Conservation (phyloP, 305 asterid genomes). For the Solanum hybrid region DNA sequence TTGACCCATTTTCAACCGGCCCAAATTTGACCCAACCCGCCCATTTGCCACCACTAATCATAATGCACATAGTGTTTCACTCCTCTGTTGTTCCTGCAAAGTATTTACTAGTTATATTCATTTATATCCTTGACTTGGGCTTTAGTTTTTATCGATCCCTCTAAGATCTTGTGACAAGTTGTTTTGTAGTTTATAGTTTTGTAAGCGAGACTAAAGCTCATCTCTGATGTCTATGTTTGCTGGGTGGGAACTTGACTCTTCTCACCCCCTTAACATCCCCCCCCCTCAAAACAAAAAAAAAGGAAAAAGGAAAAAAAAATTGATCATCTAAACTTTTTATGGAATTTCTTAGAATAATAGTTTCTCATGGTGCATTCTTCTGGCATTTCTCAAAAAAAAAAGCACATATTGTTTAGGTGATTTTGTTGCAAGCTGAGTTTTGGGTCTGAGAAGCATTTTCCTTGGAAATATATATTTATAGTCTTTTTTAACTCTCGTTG, state of each 20-base stretch:
- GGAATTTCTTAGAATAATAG: not conserved
- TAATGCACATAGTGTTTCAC: not conserved
- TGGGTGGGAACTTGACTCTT: not conserved
- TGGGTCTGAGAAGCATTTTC: not conserved
- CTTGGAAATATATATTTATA: not conserved
- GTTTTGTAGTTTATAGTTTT: not conserved
- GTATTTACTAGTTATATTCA: not conserved
- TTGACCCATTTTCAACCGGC: too few relatives aligned
- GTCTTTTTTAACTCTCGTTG: not conserved
- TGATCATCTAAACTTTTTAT: not conserved
- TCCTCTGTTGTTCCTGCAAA: not conserved
- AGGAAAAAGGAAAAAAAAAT: too few relatives aligned
- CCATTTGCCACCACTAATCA: not conserved
- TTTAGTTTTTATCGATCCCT: not conserved
- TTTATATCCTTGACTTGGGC: not conserved
- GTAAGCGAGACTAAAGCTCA: not conserved
- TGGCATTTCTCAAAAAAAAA: not conserved
- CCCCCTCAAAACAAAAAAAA: too few relatives aligned
- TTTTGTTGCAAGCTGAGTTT: not conserved
- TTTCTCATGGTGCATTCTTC: not conserved
- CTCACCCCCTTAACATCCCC: not conserved
- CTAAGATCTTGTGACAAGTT: not conserved
- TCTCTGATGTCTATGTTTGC: not conserved
- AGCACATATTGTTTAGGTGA: not conserved
- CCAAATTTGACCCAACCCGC: too few relatives aligned